These are phyloP conservation scores for Calvatia gigantea DNA, from an alignment of 768 basidiomycete genomes.

Conservation along the genomic window DNA sequence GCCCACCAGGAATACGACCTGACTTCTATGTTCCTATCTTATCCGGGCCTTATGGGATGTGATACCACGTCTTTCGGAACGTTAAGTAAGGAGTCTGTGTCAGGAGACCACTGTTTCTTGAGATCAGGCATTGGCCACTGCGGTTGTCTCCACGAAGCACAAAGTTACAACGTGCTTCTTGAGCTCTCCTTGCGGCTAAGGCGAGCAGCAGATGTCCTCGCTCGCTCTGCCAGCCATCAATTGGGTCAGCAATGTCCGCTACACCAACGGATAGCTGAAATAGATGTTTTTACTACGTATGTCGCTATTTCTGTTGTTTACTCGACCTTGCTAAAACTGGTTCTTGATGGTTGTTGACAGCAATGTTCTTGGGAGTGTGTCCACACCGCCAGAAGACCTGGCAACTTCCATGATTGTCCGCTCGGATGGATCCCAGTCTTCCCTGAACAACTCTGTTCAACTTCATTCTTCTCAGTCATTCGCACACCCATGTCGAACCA, in stretches of 20 bases:
- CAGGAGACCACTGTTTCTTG: slow-evolving; percentile 24
- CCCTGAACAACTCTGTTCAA: neutral
- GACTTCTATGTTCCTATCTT: slow-evolving; percentile 37
- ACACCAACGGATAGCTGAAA: slow-evolving; percentile 43
- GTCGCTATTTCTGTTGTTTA: neutral
- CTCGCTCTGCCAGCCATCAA: slow-evolving; percentile 40
- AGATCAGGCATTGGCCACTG: slow-evolving; percentile 40
- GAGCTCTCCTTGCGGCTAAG: slow-evolving; percentile 65
- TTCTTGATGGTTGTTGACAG: slow-evolving; percentile 1
- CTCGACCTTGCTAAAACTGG: neutral
- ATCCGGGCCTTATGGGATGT: slow-evolving; percentile 24
- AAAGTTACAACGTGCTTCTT: slow-evolving; percentile 54
- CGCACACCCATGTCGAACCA: slow-evolving; percentile 14
- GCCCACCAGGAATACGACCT: slow-evolving; percentile 37
- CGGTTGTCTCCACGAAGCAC: slow-evolving; percentile 52
- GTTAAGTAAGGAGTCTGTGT: slow-evolving; percentile 13
- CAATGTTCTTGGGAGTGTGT: slow-evolving; percentile 26
- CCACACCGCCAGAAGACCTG: slow-evolving; percentile 25
- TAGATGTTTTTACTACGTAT: slow-evolving; percentile 20
- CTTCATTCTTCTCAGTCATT: slow-evolving; percentile 14
- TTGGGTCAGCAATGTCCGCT: slow-evolving; percentile 33
- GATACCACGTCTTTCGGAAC: slow-evolving; percentile 18
- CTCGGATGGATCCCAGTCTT: neutral
- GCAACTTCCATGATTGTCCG: neutral
- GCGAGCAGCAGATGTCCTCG: slow-evolving; percentile 52